Evolutionary conservation across 2,329 filamentous ascomycete genomes (phyloP).

Genomic region (Sporothrix brasiliensis): DNA sequence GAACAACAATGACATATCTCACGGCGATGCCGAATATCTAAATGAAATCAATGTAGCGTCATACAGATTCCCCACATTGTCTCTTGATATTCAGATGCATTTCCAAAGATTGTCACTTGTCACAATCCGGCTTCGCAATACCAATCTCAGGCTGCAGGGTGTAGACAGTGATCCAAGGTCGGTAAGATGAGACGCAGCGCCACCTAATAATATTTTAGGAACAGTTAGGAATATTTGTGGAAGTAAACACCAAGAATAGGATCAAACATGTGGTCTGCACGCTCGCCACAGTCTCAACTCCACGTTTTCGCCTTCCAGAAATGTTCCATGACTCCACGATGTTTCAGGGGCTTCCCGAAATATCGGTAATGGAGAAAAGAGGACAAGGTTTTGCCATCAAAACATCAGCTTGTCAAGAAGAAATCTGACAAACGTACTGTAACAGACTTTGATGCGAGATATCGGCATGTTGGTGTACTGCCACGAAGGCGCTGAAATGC

Average conservation of each 20-base stretch:
- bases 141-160: background rate
- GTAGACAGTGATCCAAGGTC: background rate
- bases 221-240: background rate
- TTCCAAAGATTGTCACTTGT: background rate
- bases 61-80: background rate
- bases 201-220: background rate
- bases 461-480: background rate
- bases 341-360: constrained; percentile 16
- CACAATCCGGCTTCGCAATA: constrained; percentile 2
- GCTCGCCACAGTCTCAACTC: background rate
- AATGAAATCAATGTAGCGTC: background rate
- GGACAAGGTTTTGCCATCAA: background rate
- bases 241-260: background rate
- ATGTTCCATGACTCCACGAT: constrained; percentile 11
- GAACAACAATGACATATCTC: background rate
- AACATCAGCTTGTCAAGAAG: background rate
- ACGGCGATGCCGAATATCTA: background rate
- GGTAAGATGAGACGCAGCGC: constrained; percentile 9
- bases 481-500: background rate
- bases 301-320: constrained; percentile 18
- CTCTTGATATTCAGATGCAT: background rate
- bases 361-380: background rate
- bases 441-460: background rate
- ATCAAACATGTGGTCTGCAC: background rate
- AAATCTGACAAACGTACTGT: background rate